These are phyloP conservation scores for Mycena olivaceomarginata DNA, from an alignment of 768 basidiomycete species.

Conservation along the genomic window DNA sequence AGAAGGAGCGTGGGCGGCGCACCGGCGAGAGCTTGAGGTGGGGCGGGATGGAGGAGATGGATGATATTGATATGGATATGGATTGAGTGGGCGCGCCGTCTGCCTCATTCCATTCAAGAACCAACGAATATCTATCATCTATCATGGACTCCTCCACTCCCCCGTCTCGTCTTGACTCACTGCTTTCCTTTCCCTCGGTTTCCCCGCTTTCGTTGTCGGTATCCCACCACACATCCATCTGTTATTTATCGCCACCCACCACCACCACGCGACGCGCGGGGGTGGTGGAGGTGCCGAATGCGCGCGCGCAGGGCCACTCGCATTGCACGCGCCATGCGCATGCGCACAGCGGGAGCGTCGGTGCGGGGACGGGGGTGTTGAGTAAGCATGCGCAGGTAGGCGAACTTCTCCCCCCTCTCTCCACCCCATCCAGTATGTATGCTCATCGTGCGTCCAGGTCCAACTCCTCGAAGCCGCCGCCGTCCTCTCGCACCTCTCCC, in stretches of 20 bases:
- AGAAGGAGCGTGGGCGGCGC: constrained; percentile 26
- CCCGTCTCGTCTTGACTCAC: background rate
- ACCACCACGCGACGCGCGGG: too few species aligned
- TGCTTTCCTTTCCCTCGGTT: too few species aligned
- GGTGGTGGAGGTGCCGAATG: too few species aligned
- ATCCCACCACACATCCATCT: too few species aligned
- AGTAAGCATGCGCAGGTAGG: too few species aligned
- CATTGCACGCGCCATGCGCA: too few species aligned
- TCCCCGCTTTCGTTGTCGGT: too few species aligned
- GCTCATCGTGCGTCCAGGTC: constrained; percentile 94
- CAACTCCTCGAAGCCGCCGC: constrained; percentile 99
- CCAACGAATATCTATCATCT: too few species aligned
- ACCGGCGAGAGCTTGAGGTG: constrained; percentile 64
- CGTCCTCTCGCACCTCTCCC: constrained; percentile 92
- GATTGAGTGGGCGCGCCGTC: constrained; percentile 56
- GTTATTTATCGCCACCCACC: too few species aligned
- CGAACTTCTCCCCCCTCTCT: background rate
- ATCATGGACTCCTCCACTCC: background rate
- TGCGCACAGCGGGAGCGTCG: too few species aligned
- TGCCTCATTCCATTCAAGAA: background rate
- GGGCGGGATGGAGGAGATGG: constrained; percentile 56
- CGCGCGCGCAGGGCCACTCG: too few species aligned
- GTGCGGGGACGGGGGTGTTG: too few species aligned
- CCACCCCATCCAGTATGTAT: background rate
- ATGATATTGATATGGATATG: constrained; percentile 83